Conservation (phyloP, 208 protist species). For the Acanthamoeba sp. region DNA sequence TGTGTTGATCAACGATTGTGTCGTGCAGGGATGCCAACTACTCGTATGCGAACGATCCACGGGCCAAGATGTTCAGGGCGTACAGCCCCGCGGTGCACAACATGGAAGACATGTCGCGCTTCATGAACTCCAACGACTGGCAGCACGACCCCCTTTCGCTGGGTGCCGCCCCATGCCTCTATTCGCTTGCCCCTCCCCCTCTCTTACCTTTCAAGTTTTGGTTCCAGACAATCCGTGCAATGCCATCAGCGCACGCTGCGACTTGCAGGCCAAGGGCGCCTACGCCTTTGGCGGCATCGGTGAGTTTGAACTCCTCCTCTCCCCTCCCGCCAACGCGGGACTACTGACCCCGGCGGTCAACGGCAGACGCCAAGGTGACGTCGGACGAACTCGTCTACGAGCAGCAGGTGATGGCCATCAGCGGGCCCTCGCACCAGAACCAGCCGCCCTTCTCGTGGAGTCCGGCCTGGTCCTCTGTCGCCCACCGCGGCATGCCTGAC, state of each 20-base stretch:
- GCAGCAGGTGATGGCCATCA: slow-evolving; percentile 73
- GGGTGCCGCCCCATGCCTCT: too few relatives aligned
- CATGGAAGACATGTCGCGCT: slow-evolving; percentile 61
- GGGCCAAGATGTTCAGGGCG: slow-evolving; percentile 84
- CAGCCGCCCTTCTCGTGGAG: slow-evolving; percentile 79
- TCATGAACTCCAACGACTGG: slow-evolving; percentile 83
- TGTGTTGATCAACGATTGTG: not conserved
- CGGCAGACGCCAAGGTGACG: slow-evolving; percentile 82
- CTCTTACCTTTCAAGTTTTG: not conserved
- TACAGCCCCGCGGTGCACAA: slow-evolving; percentile 75
- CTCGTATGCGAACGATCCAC: slow-evolving; percentile 48
- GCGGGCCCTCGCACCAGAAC: slow-evolving; percentile 76
- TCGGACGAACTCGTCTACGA: slow-evolving; percentile 37
- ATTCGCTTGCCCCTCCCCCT: not conserved
- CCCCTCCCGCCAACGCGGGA: not conserved
- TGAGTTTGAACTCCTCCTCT: not conserved
- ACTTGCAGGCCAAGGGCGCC: slow-evolving; percentile 60
- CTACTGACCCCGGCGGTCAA: not conserved
- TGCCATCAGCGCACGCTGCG: slow-evolving; percentile 79
- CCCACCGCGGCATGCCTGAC: slow-evolving; percentile 77
- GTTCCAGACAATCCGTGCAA: slow-evolving; percentile 74
- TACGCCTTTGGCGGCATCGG: slow-evolving; percentile 76
- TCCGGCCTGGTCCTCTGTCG: not conserved
- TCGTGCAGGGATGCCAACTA: slow-evolving; percentile 68
- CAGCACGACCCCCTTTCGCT: slow-evolving; percentile 77